Conservation (phyloP, 164 flowering plant species). For the Stephania yunnanensis region DNA sequence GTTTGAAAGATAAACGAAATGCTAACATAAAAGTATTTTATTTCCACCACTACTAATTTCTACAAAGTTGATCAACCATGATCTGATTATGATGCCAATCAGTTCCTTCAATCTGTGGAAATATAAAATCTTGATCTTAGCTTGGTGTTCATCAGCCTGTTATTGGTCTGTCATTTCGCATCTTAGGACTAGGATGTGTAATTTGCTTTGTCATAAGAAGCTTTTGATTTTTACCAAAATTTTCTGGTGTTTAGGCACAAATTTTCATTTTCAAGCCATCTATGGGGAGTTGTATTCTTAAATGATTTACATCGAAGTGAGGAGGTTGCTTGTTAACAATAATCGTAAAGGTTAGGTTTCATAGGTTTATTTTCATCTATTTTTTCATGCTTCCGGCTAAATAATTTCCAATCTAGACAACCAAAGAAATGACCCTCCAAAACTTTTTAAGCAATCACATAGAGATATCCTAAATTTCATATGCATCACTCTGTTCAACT, state of each 20-base stretch:
- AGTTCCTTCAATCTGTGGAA: too few species aligned
- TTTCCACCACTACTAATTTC: background rate
- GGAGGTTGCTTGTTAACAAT: too few species aligned
- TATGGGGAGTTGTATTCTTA: too few species aligned
- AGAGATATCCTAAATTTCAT: background rate
- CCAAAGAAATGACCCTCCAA: background rate
- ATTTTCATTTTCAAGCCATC: background rate
- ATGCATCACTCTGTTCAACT: too few species aligned
- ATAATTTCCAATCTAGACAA: background rate
- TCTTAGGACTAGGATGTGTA: background rate
- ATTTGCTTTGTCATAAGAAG: background rate
- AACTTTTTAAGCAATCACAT: background rate
- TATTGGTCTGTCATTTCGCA: background rate
- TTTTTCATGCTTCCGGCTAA: background rate
- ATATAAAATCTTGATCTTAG: too few species aligned
- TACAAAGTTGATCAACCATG: background rate
- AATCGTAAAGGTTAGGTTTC: background rate
- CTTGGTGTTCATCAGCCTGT: background rate
- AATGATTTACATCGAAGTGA: background rate
- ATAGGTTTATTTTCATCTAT: background rate
- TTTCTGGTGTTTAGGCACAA: background rate
- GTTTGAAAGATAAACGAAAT: background rate
- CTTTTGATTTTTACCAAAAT: background rate
- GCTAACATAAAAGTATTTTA: background rate
- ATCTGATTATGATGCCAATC: background rate